Base-by-base conservation (phyloP, 2,329 filamentous ascomycete genomes). In the Microdochium paspali region DNA sequence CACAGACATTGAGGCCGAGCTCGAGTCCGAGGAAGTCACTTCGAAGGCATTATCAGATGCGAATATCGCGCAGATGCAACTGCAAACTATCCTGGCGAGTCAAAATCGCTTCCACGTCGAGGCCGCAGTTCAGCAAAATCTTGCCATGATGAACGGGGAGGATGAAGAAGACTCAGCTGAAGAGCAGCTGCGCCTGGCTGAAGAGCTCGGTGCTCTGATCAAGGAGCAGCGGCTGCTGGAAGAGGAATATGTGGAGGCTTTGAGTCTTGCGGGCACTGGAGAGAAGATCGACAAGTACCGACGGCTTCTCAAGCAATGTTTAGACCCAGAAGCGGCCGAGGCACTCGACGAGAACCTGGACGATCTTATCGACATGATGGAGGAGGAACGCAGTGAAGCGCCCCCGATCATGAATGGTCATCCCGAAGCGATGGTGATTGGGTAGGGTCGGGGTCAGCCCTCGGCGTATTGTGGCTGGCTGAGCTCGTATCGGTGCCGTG, bases 201-300 rank as follows among this genome's bases (percentile, higher is more conserved):
- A 74, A 25, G 70, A 82, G 53, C 70, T 89, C 20, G 70, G 69
- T 42, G 64, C 71, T 7, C 68, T 81, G 44, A 69, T 85, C 43
- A 61, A 68, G 3, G 79, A 85, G 56, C 80, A 86, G 56, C 72
- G 76, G 44, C 67, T 72, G 39, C 73, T 83, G 3, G 84, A 89
- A 55, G 63, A 67, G 13, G 82, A 86, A 50, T 87, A 89, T 52
- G 79, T 87, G 35, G 74, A 80, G 45, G 83, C 83, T 12, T 69
- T 87, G 43, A 79, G 78, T 42, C 75, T 82, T 52, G 82, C 85
- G 10, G 85, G 85, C 39, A 80, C 84, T 31, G 81, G 83, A 30
- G 84, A 87, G 62, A 82, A 82, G 60, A 85, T 86, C 53, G 82
- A 83, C 55, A 80, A 83, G 61, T 91, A 90, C 63, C 76, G 84